Conservation (phyloP, 495 filamentous ascomycete genomes). For the Aspergillus steynii region DNA sequence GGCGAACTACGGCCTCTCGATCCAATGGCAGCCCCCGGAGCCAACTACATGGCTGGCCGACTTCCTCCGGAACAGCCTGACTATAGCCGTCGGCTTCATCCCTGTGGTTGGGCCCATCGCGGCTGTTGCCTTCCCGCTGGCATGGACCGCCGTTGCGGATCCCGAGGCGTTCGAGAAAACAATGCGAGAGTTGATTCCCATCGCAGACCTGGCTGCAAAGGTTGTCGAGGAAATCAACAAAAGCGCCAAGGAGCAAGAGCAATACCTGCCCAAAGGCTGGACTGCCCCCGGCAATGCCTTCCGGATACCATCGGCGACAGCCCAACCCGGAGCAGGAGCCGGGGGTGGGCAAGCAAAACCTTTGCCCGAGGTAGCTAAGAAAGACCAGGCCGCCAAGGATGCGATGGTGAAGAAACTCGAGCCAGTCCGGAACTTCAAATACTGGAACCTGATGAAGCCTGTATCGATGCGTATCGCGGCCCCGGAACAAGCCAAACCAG, state of each 20-base stretch:
- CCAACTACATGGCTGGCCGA: neutral
- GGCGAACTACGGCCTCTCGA: slow-evolving; percentile 1
- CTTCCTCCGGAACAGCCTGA: slow-evolving; percentile 4
- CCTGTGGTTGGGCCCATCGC: slow-evolving; percentile 6
- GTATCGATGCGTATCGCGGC: too few species aligned
- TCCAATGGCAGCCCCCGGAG: slow-evolving; percentile 3
- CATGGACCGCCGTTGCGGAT: slow-evolving; percentile 6
- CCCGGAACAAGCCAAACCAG: too few species aligned
- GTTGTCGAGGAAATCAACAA: slow-evolving; percentile 1
- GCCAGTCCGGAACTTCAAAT: neutral
- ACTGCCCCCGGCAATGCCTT: too few species aligned
- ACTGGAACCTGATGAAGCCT: neutral
- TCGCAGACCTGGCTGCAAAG: slow-evolving; percentile 3
- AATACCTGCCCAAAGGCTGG: slow-evolving; percentile 6
- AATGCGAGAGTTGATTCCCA: neutral
- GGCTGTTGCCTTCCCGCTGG: slow-evolving; percentile 5
- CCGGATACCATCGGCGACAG: too few species aligned
- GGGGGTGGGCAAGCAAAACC: too few species aligned
- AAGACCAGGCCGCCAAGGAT: neutral
- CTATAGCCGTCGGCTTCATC: slow-evolving; percentile 4
- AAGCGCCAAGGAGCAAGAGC: neutral
- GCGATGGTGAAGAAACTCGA: neutral
- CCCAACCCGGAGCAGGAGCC: too few species aligned
- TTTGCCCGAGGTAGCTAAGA: too few species aligned
- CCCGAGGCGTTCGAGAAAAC: neutral